phyloP scores from a whole-genome alignment of 257 asterid genomes.

The Anisodus tanguticus region DNA sequence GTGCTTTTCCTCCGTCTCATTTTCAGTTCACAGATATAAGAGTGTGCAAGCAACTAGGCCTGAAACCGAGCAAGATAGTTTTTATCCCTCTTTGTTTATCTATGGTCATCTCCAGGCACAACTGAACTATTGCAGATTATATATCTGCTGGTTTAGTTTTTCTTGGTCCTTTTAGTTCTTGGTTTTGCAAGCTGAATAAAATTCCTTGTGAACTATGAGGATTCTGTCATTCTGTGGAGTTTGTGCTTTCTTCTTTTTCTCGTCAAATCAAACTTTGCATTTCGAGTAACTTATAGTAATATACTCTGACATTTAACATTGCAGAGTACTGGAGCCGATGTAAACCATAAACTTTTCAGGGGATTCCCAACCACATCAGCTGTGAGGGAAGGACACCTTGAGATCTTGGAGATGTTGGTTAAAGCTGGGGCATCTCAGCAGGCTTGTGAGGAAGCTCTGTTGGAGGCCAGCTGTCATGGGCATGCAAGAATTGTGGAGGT shows the following conservation, averaged over 20 bases:
- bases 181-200: background rate
- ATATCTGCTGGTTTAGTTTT: background rate
- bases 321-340: conserved; percentile 78
- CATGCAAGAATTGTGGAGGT: conserved; percentile 55
- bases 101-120: background rate
- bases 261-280: background rate
- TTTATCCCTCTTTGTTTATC: background rate
- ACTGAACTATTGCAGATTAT: background rate
- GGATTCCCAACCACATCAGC: conserved; percentile 74
- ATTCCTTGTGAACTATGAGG: background rate
- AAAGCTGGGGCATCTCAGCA: conserved; percentile 83
- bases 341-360: conserved; percentile 64
- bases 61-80: background rate
- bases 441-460: conserved; percentile 86
- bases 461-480: conserved; percentile 81
- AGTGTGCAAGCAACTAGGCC: background rate
- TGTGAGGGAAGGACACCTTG: conserved; percentile 70
- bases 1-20: background rate
- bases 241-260: background rate
- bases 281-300: background rate
- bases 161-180: background rate
- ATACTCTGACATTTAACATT: background rate
- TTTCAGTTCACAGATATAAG: conserved; percentile 1
- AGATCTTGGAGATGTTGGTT: conserved; percentile 67
- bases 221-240: background rate